Base-by-base conservation (phyloP, 345 rosid genomes). In the Toxicodendron radicans region DNA sequence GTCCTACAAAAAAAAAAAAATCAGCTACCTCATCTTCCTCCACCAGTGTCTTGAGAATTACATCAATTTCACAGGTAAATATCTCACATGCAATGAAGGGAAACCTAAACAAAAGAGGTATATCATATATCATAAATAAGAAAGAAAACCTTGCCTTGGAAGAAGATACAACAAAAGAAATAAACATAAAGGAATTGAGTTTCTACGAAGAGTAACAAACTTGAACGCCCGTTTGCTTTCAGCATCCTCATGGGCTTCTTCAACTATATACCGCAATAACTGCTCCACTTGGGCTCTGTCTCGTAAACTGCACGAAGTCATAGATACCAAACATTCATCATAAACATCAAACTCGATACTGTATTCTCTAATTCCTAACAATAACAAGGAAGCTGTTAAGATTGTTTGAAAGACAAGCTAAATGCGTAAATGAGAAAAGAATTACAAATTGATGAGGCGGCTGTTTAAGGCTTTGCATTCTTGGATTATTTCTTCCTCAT, bases 401-500 rank as follows among this genome's bases (percentile, higher is more conserved):
- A 58, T 24, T 35, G 46, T 46, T 24, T 14, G 17, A 46, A 23
- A 46, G 16, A n/a, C 2, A 66, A 59, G 23, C 0, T 65, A 57
- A 59, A 17, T 10, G 35, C 0, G 32, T 24, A 64, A 11, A 18
- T 41, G 27, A 68, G 70, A 46, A 68, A 77, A 61, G 61, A 74
- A 61, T 84, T 92, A 96, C 99, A 93, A 96, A 69, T 92, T 91
- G 21, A 96, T 93, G 43, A 96, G 98, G 32, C 99, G 97, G 72
- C 93, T 90, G 81, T 96, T 96, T 76, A 96, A 84, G 59, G 93
- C 98, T 85, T 93, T 96, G 98, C 99, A 96, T 79, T 96, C 99
- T 85, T 96, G 99, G 72, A 96, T 93, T 79, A 93, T 90, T 79
- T 96, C 99, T 89, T 96, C 99, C 86, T 96, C 99, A 43, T 96